A percentile compares a stretch with the other conserved stretches of the same genome.
These are phyloP conservation scores for Azolla pinnata DNA, from an alignment of 75 land plant species.

Conservation along the genomic window DNA sequence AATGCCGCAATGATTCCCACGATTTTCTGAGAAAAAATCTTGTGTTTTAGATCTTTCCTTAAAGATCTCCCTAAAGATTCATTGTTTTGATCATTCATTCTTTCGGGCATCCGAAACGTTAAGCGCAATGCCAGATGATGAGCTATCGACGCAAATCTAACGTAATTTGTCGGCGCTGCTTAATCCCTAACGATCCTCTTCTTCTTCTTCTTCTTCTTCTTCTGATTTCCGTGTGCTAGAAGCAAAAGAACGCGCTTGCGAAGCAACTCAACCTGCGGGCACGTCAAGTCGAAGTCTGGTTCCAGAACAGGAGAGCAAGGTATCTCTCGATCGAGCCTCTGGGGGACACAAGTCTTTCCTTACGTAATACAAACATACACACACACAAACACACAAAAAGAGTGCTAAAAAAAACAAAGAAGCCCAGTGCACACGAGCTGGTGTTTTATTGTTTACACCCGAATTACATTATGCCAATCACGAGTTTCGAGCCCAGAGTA, in stretches of 20 bases:
- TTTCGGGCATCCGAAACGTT: background rate
- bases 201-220: too few species aligned
- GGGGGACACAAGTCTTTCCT: background rate
- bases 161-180: background rate
- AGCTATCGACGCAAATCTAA: too few species aligned
- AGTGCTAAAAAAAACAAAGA: background rate
- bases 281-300: constrained; percentile 95
- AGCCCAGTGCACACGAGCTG: background rate
- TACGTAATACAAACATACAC: background rate
- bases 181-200: background rate
- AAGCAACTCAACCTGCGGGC: constrained; percentile 82
- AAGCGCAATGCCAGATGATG: background rate
- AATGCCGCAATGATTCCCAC: background rate
- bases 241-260: constrained; percentile 82
- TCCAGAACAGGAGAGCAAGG: constrained; percentile 94
- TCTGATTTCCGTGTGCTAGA: too few species aligned
- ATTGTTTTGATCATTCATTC: background rate
- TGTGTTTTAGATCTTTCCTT: background rate
- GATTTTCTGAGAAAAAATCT: background rate
- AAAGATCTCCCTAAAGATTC: background rate
- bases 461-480: too few species aligned
- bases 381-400: too few species aligned
- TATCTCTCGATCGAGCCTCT: too few species aligned
- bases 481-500: too few species aligned
- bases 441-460: background rate